phyloP scores from a whole-genome alignment of 2,329 filamentous ascomycete species.

The Xenosphaeropsis pyriputrescens region DNA sequence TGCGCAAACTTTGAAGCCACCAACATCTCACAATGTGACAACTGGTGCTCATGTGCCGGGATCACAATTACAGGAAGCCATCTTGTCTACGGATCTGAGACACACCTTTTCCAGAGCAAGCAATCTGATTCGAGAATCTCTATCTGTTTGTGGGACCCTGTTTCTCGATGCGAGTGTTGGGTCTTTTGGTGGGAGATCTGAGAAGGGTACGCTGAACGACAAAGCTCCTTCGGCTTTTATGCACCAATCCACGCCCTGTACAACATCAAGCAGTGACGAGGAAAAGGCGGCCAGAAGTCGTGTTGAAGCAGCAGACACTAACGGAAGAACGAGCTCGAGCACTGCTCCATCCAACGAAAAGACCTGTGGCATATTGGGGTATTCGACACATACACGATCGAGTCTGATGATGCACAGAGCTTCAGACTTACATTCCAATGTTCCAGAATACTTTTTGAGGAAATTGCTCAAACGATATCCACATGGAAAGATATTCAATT shows the following conservation, averaged over 20 bases:
- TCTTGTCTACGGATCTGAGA: conserved; percentile 15
- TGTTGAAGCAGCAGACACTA: neutral
- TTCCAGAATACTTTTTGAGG: conserved; percentile 12
- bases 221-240: conserved; percentile 12
- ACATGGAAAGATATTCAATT: conserved; percentile 17
- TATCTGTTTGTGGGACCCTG: conserved; percentile 14
- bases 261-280: conserved; percentile 10
- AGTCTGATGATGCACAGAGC: conserved; percentile 12
- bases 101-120: conserved; percentile 13
- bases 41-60: conserved; percentile 15
- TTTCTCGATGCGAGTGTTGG: conserved; percentile 16
- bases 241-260: no score
- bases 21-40: neutral
- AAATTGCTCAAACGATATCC: conserved; percentile 17
- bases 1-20: no score
- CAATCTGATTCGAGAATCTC: conserved; percentile 17
- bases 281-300: conserved; percentile 3
- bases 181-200: conserved; percentile 13
- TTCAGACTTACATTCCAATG: conserved; percentile 7
- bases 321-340: neutral
- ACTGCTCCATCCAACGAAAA: conserved; percentile 5
- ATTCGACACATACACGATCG: conserved; percentile 13
- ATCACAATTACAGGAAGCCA: conserved; percentile 14
- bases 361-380: conserved; percentile 14
- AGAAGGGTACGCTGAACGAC: conserved; percentile 9